Conservation (phyloP, 345 rosid genomes). For the Citrus maxima region DNA sequence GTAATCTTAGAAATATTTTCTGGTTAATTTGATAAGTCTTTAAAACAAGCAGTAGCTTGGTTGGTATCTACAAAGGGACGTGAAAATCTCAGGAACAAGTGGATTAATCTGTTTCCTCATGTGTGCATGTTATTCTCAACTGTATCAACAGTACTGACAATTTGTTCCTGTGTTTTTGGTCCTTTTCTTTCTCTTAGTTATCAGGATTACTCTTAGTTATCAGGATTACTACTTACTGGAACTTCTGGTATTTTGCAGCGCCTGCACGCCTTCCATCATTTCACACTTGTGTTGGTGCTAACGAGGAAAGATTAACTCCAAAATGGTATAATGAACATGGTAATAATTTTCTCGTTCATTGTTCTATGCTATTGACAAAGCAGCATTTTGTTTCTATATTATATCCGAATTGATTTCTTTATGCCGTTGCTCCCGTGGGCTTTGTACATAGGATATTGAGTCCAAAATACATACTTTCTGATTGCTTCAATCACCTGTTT, state of each 20-base stretch:
- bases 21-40: background rate
- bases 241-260: slow-evolving; percentile 43
- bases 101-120: background rate
- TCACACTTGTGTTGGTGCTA: slow-evolving; percentile 94
- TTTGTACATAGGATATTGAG: background rate
- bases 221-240: slow-evolving; percentile 1
- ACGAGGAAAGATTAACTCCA: slow-evolving; percentile 83
- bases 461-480: background rate
- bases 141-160: background rate
- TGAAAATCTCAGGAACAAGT: background rate
- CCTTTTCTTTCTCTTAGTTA: background rate
- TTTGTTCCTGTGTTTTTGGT: background rate
- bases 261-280: slow-evolving; percentile 94
- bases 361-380: background rate
- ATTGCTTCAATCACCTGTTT: background rate
- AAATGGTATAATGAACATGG: slow-evolving; percentile 96
- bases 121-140: background rate
- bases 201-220: background rate
- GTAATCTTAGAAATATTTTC: background rate
- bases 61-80: background rate
- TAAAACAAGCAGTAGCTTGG: background rate
- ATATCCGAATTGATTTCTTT: background rate
- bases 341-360: slow-evolving; percentile 24
- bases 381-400: background rate
- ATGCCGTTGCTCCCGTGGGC: background rate